phyloP scores from a whole-genome alignment of 768 basidiomycete genomes.

The Leccinum aurantiacum region DNA sequence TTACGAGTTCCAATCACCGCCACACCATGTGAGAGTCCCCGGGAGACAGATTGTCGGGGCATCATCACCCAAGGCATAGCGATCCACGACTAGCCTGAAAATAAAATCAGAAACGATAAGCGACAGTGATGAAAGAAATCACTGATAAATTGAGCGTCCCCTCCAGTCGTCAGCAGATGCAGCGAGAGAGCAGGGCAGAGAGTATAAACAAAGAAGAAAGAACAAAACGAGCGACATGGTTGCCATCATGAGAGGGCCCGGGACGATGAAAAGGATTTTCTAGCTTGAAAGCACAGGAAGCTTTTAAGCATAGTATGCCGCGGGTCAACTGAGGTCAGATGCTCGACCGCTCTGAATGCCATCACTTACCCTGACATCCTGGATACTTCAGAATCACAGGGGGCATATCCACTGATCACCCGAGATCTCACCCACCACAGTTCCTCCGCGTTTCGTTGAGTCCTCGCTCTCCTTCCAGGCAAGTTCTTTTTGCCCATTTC shows the following conservation, averaged over 20 bases:
- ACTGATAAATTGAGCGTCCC: constrained; percentile 20
- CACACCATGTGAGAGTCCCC: constrained; percentile 17
- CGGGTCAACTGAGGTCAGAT: not conserved
- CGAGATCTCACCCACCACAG: not conserved
- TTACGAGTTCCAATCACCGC: constrained; percentile 18
- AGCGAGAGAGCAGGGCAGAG: constrained; percentile 5
- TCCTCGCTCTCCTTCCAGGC: too few species aligned
- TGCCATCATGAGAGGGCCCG: not conserved
- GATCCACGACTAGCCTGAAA: constrained; percentile 13
- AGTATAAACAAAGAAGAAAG: not conserved
- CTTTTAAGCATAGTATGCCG: not conserved
- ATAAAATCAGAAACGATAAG: not conserved
- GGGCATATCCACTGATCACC: not conserved
- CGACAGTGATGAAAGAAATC: not conserved
- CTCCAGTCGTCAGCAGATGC: constrained; percentile 16
- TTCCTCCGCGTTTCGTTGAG: too few species aligned
- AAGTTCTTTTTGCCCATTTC: too few species aligned
- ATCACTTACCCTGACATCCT: not conserved
- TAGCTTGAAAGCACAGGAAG: not conserved
- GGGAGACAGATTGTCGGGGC: constrained; percentile 5
- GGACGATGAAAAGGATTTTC: not conserved
- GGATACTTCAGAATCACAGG: not conserved
- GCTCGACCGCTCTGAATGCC: not conserved
- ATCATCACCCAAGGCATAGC: constrained; percentile 6
- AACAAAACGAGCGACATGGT: constrained; percentile 6